Conservation (phyloP, 108 stramenopile species). For the Mayamaea pseudoterrestris region DNA sequence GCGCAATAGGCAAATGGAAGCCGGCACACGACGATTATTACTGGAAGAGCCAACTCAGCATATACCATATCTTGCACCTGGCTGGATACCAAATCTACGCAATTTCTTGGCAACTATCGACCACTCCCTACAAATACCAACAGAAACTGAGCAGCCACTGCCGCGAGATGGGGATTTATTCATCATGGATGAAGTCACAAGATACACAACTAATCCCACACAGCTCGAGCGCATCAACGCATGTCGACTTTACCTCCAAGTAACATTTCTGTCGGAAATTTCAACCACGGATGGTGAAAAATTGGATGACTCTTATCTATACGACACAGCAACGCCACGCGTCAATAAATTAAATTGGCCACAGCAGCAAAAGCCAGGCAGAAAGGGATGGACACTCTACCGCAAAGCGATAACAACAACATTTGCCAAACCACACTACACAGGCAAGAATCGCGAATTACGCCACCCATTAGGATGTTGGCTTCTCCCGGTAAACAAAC, state of each 20-base stretch:
- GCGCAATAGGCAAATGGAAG: neutral
- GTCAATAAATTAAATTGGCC: neutral
- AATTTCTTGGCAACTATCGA: neutral
- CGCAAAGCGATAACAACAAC: no score
- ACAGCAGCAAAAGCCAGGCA: neutral
- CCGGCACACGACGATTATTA: neutral
- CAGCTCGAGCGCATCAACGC: neutral
- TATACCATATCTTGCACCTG: neutral
- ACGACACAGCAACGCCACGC: neutral
- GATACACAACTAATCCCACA: neutral
- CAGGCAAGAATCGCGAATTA: no score
- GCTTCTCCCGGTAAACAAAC: no score
- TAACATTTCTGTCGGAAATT: neutral
- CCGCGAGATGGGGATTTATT: neutral
- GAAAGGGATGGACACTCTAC: neutral
- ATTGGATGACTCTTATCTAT: no score
- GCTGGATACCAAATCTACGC: neutral
- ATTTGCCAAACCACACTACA: no score
- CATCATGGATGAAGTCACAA: neutral
- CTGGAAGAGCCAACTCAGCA: neutral
- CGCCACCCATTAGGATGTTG: no score
- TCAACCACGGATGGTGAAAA: neutral
- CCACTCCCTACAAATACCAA: neutral
- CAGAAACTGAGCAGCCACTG: neutral
- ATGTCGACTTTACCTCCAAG: neutral